These are phyloP conservation scores for Quercus ilex DNA, from an alignment of 306 rosid species.

Conservation along the genomic window DNA sequence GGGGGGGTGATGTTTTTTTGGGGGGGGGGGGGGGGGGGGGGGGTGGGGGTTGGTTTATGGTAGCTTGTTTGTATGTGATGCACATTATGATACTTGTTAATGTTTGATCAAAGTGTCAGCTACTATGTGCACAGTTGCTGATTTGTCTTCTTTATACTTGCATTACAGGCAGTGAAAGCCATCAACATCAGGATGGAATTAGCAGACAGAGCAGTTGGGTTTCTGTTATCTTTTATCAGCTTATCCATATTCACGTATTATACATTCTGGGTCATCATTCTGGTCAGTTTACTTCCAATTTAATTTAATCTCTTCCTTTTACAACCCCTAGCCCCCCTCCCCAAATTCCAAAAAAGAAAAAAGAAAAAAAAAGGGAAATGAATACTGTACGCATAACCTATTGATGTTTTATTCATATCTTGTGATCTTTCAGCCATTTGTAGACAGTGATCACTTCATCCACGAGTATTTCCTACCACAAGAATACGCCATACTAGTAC, in stretches of 20 bases:
- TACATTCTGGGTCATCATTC: constrained; percentile 92
- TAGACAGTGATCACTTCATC: constrained; percentile 78
- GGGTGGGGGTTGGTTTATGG: too few species aligned
- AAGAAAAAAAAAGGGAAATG: neutral
- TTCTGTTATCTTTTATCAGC: constrained; percentile 66
- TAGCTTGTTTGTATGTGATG: neutral
- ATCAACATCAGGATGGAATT: constrained; percentile 55
- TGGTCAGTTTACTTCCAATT: constrained; percentile 49
- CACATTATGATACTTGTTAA: neutral
- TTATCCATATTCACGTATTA: constrained; percentile 79
- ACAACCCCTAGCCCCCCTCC: too few species aligned
- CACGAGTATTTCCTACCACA: constrained; percentile 84
- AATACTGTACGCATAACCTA: constrained; percentile 1
- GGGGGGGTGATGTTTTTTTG: too few species aligned
- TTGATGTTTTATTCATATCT: neutral
- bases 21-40: too few species aligned
- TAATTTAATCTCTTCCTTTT: neutral
- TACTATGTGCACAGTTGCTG: neutral
- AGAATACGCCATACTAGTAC: constrained; percentile 84
- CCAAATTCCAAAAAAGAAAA: neutral
- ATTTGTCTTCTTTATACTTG: constrained; percentile 18
- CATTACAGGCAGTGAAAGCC: constrained; percentile 37
- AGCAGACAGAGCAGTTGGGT: constrained; percentile 85
- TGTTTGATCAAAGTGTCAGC: constrained; percentile 1
- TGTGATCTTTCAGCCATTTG: constrained; percentile 83